Evolutionary conservation across 2,329 filamentous ascomycete genomes (phyloP), one percentile per base, ranked within the genome.

Genomic region (Scytalidium lignicola): DNA sequence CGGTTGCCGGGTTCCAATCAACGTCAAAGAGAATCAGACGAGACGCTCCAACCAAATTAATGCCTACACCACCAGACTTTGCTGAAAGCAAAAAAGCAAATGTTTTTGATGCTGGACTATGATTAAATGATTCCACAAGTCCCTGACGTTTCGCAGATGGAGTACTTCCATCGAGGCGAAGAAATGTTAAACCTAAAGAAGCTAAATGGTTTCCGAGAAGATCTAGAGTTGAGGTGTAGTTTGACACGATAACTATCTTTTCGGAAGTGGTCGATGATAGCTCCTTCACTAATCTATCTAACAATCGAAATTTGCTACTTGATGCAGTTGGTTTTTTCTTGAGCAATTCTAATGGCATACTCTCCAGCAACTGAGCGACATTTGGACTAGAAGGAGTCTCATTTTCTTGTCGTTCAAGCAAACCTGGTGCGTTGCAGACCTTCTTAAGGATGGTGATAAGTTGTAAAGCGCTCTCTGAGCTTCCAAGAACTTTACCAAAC

Each of bases 1-100:
- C 85, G 0, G 82, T 86, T 0, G 83, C 82, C 1, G 85, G 85
- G 58, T 89, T 89, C 85, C 85, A 89, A 65, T 88, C 85, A 8
- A 86, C 78, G 57, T 89, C 85, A 57, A 86, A 88, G 1, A 89
- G 76, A 4, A 88, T 70, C 2, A 89, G 75, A 19, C 85, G 77
- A 26, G 81, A 85, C 4, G 84, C 85, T 9, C 85, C 85, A 44
- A 85, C 83, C 3, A 89, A 73, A 58, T 88, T 88, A 42, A 89
- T 70, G 1, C 85, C 85, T 1, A 80, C 75, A 3, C 85, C 85
- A 4, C 85, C 85, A 39, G 83, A 81, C 65, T 88, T 88, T 2
- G 85, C 84, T 15, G 85, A 88, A 0, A 89, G 75, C 3, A 89
- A 71, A 58, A 89, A 88, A 1, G 84, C 83, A 58, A 88, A 88